These are phyloP conservation scores for Trichoderma koningii DNA, from an alignment of 2,329 filamentous ascomycete species.

Conservation along the genomic window DNA sequence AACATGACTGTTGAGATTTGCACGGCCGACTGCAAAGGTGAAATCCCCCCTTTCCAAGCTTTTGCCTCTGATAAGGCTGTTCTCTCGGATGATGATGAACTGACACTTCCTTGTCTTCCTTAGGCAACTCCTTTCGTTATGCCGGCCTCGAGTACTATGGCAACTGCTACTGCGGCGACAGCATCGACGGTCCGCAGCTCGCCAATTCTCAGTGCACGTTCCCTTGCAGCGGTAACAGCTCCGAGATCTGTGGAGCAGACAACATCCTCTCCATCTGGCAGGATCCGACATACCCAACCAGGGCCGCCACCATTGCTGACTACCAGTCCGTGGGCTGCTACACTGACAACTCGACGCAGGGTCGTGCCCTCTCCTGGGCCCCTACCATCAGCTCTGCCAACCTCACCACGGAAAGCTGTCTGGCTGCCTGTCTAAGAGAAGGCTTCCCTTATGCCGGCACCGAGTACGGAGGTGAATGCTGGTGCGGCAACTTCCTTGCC, in stretches of 20 bases:
- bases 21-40: slow-evolving; percentile 52
- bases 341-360: slow-evolving; percentile 46
- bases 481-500: slow-evolving; percentile 56
- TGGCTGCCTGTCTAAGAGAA: slow-evolving; percentile 46
- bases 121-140: slow-evolving; percentile 53
- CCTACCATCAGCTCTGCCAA: slow-evolving; percentile 41
- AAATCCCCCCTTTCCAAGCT: slow-evolving; percentile 18
- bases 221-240: slow-evolving; percentile 51
- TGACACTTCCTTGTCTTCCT: neutral
- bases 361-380: slow-evolving; percentile 50
- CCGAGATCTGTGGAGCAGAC: slow-evolving; percentile 51
- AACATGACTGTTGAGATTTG: slow-evolving; percentile 54
- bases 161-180: slow-evolving; percentile 56
- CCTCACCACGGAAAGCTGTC: slow-evolving; percentile 48
- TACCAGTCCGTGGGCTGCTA: slow-evolving; percentile 67
- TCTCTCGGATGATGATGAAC: neutral
- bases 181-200: slow-evolving; percentile 55
- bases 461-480: slow-evolving; percentile 50
- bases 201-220: slow-evolving; percentile 59
- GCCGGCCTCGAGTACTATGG: slow-evolving; percentile 55
- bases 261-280: slow-evolving; percentile 51
- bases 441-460: slow-evolving; percentile 53
- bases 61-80: neutral
- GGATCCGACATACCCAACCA: slow-evolving; percentile 51
- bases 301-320: slow-evolving; percentile 50